Evolutionary conservation across 2,329 filamentous ascomycete species (phyloP).

Genomic region (Immersiporthe knoxdaviesiana): DNA sequence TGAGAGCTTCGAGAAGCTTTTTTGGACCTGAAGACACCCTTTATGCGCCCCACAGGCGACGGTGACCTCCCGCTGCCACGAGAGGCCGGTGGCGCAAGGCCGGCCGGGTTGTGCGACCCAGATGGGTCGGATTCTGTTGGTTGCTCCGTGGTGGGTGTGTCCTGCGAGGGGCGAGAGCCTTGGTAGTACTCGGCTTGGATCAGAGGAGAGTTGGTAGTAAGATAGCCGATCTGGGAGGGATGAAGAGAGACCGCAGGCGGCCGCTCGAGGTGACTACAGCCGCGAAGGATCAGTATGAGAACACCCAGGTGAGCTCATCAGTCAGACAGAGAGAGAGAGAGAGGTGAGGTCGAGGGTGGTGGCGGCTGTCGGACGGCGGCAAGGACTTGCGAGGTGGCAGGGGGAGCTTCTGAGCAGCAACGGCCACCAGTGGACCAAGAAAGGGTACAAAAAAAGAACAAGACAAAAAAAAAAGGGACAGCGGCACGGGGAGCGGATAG

Average conservation of each 20-base stretch:
- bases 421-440: background rate
- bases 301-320: conserved; percentile 14
- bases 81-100: conserved; percentile 47
- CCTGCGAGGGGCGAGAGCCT: conserved; percentile 46
- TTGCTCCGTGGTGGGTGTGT: conserved; percentile 30
- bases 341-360: conserved; percentile 19
- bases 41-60: conserved; percentile 73
- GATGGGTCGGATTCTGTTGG: conserved; percentile 19
- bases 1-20: conserved; percentile 38
- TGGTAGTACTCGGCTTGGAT: conserved; percentile 61
- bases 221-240: conserved; percentile 68
- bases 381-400: conserved; percentile 15
- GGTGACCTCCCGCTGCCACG: conserved; percentile 58
- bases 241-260: conserved; percentile 59
- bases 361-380: conserved; percentile 16
- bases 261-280: conserved; percentile 38
- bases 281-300: conserved; percentile 23
- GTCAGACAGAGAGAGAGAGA: no score
- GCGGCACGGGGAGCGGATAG: background rate
- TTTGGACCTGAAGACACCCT: conserved; percentile 69
- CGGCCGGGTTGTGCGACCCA: conserved; percentile 29
- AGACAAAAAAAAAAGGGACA: conserved; percentile 24
- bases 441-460: no score
- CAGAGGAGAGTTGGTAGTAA: conserved; percentile 70
- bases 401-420: conserved; percentile 17